Evolutionary conservation across 345 rosid species (phyloP), one percentile per base, ranked within the genome.

Genomic region (Durio zibethinus): DNA sequence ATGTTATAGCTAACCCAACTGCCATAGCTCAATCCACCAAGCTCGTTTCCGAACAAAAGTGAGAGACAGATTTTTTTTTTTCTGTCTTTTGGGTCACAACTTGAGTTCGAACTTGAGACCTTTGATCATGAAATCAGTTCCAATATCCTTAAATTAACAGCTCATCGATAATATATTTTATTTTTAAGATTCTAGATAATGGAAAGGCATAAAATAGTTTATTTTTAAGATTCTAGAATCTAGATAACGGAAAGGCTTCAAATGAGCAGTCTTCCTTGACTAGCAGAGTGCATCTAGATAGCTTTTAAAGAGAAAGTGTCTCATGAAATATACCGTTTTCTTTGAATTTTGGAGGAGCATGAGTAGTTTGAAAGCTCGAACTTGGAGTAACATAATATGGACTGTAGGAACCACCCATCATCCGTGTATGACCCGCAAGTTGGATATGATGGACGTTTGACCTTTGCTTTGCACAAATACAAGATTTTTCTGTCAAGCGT

Each of bases 11-110:
- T 21, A 81, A 48, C 36, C 82, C 91, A 67, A 12, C 82, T 50
- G 89, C 89, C 98, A 90, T 91, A 75, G 70, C 74, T 83, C 27
- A 12, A 11, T 4, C 8, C 25, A 23, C 4, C 1, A n/a, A 14
- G 40, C 70, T 45, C 63, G 29, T 27, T 12, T 6, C 21, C 48
- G 2, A 20, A 4, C 45, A 20, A 14, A 65, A 8, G 27, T 2
- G 27, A 20, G 23, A 40, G 27, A 21, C n/a, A n/a, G n/a, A n/a
- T n/a, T n/a, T n/a, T n/a, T n/a, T n/a, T n/a, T n/a, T n/a, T n/a
- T n/a, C n/a, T n/a, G n/a, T n/a, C n/a, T n/a, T n/a, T n/a, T n/a
- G n/a, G n/a, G n/a, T n/a, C n/a, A n/a, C n/a, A n/a, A n/a, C n/a
- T n/a, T n/a, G n/a, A n/a, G n/a, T n/a, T n/a, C n/a, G n/a, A n/a